Conservation (phyloP, 352 stramenopile species). For the Pythium dissotocum region DNA sequence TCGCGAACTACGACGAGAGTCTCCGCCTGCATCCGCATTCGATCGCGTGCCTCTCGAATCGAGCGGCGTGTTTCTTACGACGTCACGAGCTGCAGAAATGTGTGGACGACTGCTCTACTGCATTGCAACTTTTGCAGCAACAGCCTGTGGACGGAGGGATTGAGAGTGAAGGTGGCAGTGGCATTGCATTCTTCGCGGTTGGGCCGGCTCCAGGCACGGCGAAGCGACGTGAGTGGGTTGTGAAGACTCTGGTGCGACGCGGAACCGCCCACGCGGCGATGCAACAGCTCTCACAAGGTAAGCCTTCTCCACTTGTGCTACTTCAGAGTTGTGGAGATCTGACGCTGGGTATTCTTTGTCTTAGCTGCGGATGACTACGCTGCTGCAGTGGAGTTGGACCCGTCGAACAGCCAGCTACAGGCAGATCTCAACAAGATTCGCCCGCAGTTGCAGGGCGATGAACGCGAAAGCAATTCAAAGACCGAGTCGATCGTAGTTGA, state of each 20-base stretch:
- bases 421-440: slow-evolving; percentile 49
- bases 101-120: slow-evolving; percentile 58
- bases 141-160: slow-evolving; percentile 7
- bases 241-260: slow-evolving; percentile 76
- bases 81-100: slow-evolving; percentile 50
- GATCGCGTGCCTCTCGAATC: slow-evolving; percentile 76
- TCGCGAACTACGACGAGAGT: slow-evolving; percentile 58
- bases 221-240: slow-evolving; percentile 67
- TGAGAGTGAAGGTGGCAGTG: slow-evolving; percentile 1
- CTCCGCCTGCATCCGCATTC: slow-evolving; percentile 58
- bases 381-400: slow-evolving; percentile 60
- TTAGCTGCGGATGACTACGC: slow-evolving; percentile 61
- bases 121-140: slow-evolving; percentile 61
- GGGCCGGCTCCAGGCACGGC: slow-evolving; percentile 49
- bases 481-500: not conserved
- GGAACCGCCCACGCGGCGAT: slow-evolving; percentile 50
- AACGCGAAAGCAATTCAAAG: not conserved
- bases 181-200: slow-evolving; percentile 59
- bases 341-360: not conserved
- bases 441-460: slow-evolving; percentile 12
- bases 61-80: slow-evolving; percentile 64
- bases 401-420: slow-evolving; percentile 48
- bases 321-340: not conserved
- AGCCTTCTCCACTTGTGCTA: not conserved
- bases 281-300: slow-evolving; percentile 43